A percentile compares a stretch with the other conserved stretches of the same genome.
These are phyloP conservation scores for Eucalyptus grandis DNA, from an alignment of 345 rosid species.

Conservation along the genomic window DNA sequence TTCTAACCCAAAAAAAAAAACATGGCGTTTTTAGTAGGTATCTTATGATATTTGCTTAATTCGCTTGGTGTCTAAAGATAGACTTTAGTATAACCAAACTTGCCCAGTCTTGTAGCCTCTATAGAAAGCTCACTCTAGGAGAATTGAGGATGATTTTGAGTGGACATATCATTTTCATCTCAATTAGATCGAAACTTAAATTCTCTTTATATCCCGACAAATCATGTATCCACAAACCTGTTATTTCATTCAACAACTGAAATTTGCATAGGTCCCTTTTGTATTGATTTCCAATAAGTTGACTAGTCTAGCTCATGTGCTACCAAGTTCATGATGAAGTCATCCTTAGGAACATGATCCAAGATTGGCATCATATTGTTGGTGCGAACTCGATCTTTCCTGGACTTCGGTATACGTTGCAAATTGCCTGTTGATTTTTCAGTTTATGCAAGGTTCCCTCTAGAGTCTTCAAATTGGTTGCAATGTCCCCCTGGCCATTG, in stretches of 20 bases:
- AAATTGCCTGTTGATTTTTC: not conserved
- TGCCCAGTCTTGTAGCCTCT: not conserved
- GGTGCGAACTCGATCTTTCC: not conserved
- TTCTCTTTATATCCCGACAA: not conserved
- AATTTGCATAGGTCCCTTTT: not conserved
- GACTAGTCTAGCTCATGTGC: not conserved
- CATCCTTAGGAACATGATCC: not conserved
- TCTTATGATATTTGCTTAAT: not conserved
- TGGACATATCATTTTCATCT: not conserved
- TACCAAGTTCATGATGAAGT: not conserved
- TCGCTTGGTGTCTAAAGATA: not conserved
- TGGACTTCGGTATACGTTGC: not conserved
- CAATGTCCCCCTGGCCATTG: not conserved
- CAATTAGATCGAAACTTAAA: not conserved
- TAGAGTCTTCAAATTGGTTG: not conserved
- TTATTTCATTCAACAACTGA: not conserved
- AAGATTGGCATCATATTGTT: not conserved
- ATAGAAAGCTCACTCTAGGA: not conserved
- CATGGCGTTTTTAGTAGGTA: not conserved
- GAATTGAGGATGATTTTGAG: not conserved
- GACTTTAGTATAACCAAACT: not conserved
- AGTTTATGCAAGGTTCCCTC: not conserved
- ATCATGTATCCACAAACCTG: fast-evolving
- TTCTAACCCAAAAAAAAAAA: too few relatives aligned
- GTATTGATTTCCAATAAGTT: not conserved